Conservation (phyloP, 768 basidiomycete genomes). For the Gymnopilus dilepis region DNA sequence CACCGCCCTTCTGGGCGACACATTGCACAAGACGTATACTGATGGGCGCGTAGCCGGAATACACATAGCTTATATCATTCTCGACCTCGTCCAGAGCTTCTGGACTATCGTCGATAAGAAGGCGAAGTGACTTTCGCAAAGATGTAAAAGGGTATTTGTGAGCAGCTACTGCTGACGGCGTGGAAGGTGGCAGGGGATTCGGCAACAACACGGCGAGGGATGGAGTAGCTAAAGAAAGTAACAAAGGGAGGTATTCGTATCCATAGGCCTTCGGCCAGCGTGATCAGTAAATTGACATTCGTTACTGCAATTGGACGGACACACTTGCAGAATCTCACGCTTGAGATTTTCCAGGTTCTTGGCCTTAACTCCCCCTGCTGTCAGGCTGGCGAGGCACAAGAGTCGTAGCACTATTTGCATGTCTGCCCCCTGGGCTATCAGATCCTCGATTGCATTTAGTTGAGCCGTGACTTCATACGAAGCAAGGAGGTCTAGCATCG, state of each 20-base stretch:
- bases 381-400: conserved; percentile 86
- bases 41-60: conserved; percentile 96
- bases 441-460: conserved; percentile 85
- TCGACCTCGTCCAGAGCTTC: conserved; percentile 83
- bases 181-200: conserved; percentile 66
- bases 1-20: conserved; percentile 87
- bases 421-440: conserved; percentile 87
- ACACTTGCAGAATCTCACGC: conserved; percentile 85
- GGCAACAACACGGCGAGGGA: conserved; percentile 72
- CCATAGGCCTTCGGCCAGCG: conserved; percentile 65
- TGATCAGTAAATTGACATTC: conserved; percentile 39
- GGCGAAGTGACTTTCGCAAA: conserved; percentile 82
- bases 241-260: conserved; percentile 70
- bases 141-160: conserved; percentile 73
- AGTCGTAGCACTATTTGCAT: conserved; percentile 80
- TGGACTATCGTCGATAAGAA: conserved; percentile 88
- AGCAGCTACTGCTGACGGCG: conserved; percentile 41
- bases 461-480: conserved; percentile 87
- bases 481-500: conserved; percentile 80
- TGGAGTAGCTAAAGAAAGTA: conserved; percentile 67
- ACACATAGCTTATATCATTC: conserved; percentile 94
- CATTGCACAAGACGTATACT: conserved; percentile 93
- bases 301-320: conserved; percentile 23
- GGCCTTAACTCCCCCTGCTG: conserved; percentile 83
- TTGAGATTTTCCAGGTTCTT: conserved; percentile 89